Percentiles rank a stretch among this genome's conserved stretches.
Evolutionary conservation across 768 basidiomycete species (phyloP).

Genomic region (Leccinum arenicola): DNA sequence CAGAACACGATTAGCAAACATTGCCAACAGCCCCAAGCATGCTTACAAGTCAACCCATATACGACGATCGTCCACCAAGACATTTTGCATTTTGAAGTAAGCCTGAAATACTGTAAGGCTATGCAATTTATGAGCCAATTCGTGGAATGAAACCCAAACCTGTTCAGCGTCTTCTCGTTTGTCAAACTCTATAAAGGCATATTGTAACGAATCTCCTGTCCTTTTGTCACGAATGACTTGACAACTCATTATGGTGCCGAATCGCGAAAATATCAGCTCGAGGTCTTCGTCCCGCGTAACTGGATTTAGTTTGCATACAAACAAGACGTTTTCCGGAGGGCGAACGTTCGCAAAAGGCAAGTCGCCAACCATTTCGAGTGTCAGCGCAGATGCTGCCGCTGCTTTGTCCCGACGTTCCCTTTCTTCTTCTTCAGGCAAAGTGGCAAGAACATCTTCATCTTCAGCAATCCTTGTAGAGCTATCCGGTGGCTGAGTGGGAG

Average conservation of each 20-base stretch:
- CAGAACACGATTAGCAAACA: conserved; percentile 17
- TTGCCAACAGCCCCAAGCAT: conserved; percentile 4
- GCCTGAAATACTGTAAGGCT: conserved; percentile 48
- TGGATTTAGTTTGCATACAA: conserved; percentile 97
- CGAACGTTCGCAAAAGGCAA: conserved; percentile 96
- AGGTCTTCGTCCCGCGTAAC: conserved; percentile 95
- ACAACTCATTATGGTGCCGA: conserved; percentile 94
- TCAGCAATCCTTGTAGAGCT: conserved; percentile 89
- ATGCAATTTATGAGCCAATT: background rate
- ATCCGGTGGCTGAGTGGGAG: conserved; percentile 81
- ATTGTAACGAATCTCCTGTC: conserved; percentile 95
- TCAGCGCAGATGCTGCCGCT: conserved; percentile 89
- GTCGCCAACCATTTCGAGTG: conserved; percentile 99
- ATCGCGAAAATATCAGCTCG: conserved; percentile 95
- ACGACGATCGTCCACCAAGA: conserved; percentile 92
- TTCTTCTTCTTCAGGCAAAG: conserved; percentile 86
- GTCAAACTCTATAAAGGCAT: conserved; percentile 98
- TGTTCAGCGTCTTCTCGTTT: conserved; percentile 91
- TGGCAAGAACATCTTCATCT: conserved; percentile 86
- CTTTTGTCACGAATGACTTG: conserved; percentile 96
- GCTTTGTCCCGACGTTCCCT: conserved; percentile 79
- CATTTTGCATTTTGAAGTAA: conserved; percentile 99
- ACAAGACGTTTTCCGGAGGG: conserved; percentile 96
- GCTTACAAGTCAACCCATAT: conserved; percentile 99
- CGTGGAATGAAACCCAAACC: conserved; percentile 42